Conservation (phyloP, 768 basidiomycete genomes). For the Phaeotremella skinneri region DNA sequence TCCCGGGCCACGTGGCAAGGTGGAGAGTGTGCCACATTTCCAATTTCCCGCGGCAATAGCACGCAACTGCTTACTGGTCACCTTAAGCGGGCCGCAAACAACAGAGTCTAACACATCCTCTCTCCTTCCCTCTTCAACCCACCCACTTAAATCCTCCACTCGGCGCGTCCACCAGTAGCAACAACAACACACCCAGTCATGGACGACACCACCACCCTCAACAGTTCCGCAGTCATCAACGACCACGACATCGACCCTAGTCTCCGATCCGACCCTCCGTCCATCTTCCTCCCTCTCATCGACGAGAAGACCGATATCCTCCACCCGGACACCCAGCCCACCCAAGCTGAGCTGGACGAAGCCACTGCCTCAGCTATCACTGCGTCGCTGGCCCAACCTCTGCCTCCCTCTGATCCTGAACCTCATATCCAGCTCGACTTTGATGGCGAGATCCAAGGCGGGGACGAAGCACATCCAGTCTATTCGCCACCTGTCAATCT, state of each 20-base stretch:
- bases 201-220: neutral
- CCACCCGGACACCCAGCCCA: neutral
- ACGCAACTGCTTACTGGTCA: neutral
- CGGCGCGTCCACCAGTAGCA: slow-evolving; percentile 4
- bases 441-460: too few species aligned
- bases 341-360: slow-evolving; percentile 4
- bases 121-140: slow-evolving; percentile 20
- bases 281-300: slow-evolving; percentile 4
- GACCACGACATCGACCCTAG: slow-evolving; percentile 13
- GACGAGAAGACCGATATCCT: neutral
- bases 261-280: slow-evolving; percentile 2
- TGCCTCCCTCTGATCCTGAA: neutral
- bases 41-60: neutral
- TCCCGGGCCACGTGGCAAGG: neutral
- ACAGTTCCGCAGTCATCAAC: neutral
- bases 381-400: slow-evolving; percentile 5
- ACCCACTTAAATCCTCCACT: slow-evolving; percentile 2
- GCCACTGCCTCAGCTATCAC: slow-evolving; percentile 14
- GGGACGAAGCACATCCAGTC: neutral
- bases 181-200: neutral
- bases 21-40: neutral
- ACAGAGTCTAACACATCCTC: slow-evolving; percentile 6
- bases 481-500: slow-evolving; percentile 14
- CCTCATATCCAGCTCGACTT: neutral
- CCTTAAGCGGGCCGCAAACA: neutral